These are phyloP conservation scores for Postia placenta DNA, from an alignment of 768 basidiomycete genomes.

Conservation along the genomic window DNA sequence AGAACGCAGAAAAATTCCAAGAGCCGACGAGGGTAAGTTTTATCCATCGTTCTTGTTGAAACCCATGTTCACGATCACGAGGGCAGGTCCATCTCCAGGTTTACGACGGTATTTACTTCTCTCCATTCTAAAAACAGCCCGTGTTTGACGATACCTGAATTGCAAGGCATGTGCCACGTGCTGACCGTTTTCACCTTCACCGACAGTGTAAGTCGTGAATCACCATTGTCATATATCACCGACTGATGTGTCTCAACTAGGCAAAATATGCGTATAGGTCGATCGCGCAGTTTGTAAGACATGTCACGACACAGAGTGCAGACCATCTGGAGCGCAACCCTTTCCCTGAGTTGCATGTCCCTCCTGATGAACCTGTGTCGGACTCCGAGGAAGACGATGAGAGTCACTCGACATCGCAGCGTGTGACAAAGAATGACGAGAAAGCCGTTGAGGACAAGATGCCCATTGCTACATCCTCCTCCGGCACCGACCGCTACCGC, in stretches of 20 bases:
- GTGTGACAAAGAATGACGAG: neutral
- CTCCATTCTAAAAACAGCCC: neutral
- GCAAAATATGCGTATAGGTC: conserved; percentile 56
- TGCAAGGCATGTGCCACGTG: conserved; percentile 65
- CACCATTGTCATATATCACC: neutral
- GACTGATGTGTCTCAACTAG: conserved; percentile 23
- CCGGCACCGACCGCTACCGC: conserved; percentile 24
- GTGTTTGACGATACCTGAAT: neutral
- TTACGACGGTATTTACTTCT: conserved; percentile 48
- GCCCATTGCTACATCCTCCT: neutral
- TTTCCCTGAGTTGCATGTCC: conserved; percentile 38
- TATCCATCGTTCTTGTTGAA: too few relatives aligned
- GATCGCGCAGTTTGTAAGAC: conserved; percentile 50
- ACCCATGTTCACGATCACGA: neutral
- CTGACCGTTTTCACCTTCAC: conserved; percentile 68
- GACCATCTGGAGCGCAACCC: conserved; percentile 36
- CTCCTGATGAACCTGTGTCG: conserved; percentile 20
- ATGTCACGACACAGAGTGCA: conserved; percentile 37
- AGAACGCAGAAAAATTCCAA: conserved; percentile 44
- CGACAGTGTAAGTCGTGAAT: conserved; percentile 35
- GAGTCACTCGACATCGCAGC: neutral
- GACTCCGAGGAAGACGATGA: conserved; percentile 17
- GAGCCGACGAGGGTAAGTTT: conserved; percentile 42
- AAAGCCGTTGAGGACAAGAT: conserved; percentile 2
- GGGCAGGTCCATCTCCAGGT: conserved; percentile 66